Evolutionary conservation across 208 protist genomes (phyloP), one percentile per base, ranked within the genome.

Genomic region (Leishmania tropica): DNA sequence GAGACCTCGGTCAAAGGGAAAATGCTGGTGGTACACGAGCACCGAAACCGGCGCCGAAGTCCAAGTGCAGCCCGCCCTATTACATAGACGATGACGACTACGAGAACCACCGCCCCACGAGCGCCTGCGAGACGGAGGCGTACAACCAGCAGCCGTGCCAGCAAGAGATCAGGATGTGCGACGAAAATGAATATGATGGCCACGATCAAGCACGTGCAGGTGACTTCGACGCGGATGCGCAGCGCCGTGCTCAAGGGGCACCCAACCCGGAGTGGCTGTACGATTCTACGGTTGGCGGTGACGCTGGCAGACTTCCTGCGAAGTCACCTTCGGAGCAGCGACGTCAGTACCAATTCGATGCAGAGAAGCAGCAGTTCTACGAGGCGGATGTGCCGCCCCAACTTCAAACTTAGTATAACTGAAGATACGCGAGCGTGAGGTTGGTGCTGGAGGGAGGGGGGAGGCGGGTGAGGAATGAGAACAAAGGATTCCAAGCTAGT

Each of bases 91-190:
- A 80, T 2, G 42, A 51, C n/a, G 78, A 86, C 48, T 86, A 81
- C 51, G 84, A 80, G 74, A 74, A 86, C 58, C 64, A 40, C n/a
- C 56, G 65, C 53, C 15, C 11, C 37, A 58, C 11, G 19, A 65
- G 28, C 35, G 64, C 37, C 8, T 67, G 68, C 24, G 78, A 58
- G 13, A 62, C 54, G 13, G 64, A 54, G 17, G 24, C 64, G 31
- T 54, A 48, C 42, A 60, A 42, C 3, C 72, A 56, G 17, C 77
- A 75, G 74, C 74, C 62, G 37, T 68, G 48, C 73, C 82, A 48
- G 56, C 65, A 86, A 51, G 78, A 81, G 75, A 86, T 86, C 7
- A 62, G 79, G 56, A 86, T 86, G 74, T 51, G 78, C 68, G 75
- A 77, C 48, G 78, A 83, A 48, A 73, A 79, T 37, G 53, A 68